A percentile compares a stretch with the other conserved stretches of the same genome.
phyloP scores from a whole-genome alignment of 2,329 filamentous ascomycete genomes.

The Fusarium avenaceum region DNA sequence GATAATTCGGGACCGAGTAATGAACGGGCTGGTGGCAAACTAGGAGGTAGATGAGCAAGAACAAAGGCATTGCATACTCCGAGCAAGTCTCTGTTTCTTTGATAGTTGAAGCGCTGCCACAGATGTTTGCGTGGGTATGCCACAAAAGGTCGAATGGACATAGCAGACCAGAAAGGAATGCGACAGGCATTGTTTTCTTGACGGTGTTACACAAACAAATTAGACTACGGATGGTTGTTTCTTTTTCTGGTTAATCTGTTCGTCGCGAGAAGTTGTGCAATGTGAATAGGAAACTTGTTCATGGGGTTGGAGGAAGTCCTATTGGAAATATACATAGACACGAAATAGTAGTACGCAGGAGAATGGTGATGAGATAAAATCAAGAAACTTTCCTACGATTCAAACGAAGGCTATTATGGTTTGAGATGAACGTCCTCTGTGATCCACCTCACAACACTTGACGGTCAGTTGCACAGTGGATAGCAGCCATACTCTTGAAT shows the following conservation, averaged over 20 bases:
- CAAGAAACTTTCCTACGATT: constrained; percentile 5
- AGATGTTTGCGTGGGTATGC: constrained; percentile 15
- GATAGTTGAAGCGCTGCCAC: constrained; percentile 30
- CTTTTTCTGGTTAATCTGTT: constrained; percentile 48
- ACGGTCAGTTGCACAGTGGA: too few species aligned
- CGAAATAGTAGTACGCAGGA: constrained; percentile 37
- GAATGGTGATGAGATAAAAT: constrained; percentile 29
- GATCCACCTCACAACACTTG: background rate
- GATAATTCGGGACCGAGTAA: constrained; percentile 12
- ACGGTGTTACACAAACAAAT: constrained; percentile 46
- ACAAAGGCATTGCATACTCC: constrained; percentile 33
- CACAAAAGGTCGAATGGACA: constrained; percentile 20
- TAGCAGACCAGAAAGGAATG: constrained; percentile 43
- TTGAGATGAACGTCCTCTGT: background rate
- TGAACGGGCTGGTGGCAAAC: constrained; percentile 27
- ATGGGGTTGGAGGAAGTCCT: constrained; percentile 22
- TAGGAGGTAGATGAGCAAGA: constrained; percentile 40
- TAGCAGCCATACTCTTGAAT: too few species aligned
- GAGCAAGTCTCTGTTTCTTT: constrained; percentile 37
- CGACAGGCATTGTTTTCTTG: constrained; percentile 48
- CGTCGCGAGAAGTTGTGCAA: constrained; percentile 40
- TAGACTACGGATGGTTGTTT: constrained; percentile 52
- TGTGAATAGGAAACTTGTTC: constrained; percentile 38
- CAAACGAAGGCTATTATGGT: background rate
- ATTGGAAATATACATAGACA: constrained; percentile 43